Conservation (phyloP, 108 stramenopile species). For the Epithemia pelagica region DNA sequence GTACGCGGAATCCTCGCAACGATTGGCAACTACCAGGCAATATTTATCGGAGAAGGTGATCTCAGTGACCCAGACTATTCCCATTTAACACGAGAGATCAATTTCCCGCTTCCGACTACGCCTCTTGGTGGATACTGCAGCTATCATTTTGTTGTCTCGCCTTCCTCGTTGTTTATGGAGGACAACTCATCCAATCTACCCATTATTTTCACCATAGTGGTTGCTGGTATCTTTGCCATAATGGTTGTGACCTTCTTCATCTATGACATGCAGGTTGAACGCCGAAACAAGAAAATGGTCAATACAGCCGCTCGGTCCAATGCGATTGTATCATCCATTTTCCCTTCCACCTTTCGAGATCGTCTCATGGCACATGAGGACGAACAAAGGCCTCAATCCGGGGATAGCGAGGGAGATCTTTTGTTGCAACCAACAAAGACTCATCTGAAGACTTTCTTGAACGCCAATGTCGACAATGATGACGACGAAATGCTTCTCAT, state of each 20-base stretch:
- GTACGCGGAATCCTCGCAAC: too few relatives aligned
- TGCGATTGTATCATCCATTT: neutral
- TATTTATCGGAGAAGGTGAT: too few relatives aligned
- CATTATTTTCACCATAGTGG: neutral
- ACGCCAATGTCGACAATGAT: neutral
- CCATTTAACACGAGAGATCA: too few relatives aligned
- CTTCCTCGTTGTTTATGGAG: too few relatives aligned
- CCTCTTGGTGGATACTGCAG: too few relatives aligned
- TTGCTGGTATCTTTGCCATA: neutral
- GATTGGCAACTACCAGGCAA: too few relatives aligned
- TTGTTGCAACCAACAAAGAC: too few relatives aligned
- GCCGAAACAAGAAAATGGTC: neutral
- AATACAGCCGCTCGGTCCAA: neutral
- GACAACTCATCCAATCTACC: too few relatives aligned
- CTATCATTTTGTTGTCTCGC: too few relatives aligned
- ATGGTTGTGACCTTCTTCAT: conserved; percentile 1
- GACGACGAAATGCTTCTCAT: neutral
- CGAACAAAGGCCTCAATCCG: too few relatives aligned
- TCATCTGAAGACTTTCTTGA: neutral
- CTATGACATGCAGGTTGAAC: neutral
- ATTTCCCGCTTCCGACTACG: too few relatives aligned
- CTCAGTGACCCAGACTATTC: too few relatives aligned
- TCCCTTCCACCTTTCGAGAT: conserved; percentile 8
- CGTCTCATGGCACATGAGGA: conserved; percentile 11
- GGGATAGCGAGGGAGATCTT: neutral